These are phyloP conservation scores for Odontarrhena argentea DNA, from an alignment of 345 rosid genomes.

Conservation along the genomic window DNA sequence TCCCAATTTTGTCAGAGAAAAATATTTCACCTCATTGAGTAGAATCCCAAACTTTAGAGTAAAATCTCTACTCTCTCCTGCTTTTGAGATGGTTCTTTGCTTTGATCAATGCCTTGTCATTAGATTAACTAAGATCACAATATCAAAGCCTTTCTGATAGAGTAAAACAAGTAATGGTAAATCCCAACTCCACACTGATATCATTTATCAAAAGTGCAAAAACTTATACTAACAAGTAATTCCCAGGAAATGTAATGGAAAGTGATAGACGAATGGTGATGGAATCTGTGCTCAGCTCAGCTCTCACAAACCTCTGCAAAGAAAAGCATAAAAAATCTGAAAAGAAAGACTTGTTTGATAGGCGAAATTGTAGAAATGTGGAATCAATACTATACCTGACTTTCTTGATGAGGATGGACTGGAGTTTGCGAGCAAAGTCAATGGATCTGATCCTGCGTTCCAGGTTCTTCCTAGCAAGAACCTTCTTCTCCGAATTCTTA, in stretches of 20 bases:
- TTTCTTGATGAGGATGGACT: slow-evolving; percentile 71
- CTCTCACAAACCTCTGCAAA: slow-evolving; percentile 43
- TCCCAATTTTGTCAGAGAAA: too few relatives aligned
- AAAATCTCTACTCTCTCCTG: neutral
- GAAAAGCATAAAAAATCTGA: neutral
- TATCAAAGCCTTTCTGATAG: neutral
- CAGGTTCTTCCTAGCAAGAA: slow-evolving; percentile 76
- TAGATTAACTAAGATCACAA: neutral
- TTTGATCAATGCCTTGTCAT: neutral
- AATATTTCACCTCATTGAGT: too few relatives aligned
- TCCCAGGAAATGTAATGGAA: slow-evolving; percentile 18
- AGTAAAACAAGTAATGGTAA: slow-evolving; percentile 18
- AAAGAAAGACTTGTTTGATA: too few relatives aligned
- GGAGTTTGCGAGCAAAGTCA: slow-evolving; percentile 77
- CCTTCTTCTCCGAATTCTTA: slow-evolving; percentile 93
- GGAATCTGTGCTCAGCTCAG: neutral
- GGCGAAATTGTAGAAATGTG: too few relatives aligned
- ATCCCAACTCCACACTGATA: slow-evolving; percentile 24
- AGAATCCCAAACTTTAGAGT: too few relatives aligned
- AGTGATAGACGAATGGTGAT: slow-evolving; percentile 25
- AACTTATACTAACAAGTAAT: slow-evolving; percentile 2
- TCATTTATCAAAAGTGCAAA: slow-evolving; percentile 28
- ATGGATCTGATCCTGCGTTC: slow-evolving; percentile 67
- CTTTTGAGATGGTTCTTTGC: neutral
- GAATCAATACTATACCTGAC: slow-evolving; percentile 45